phyloP scores from a whole-genome alignment of 371 early-diverging fungal genomes.

The Mortierella sp. region DNA sequence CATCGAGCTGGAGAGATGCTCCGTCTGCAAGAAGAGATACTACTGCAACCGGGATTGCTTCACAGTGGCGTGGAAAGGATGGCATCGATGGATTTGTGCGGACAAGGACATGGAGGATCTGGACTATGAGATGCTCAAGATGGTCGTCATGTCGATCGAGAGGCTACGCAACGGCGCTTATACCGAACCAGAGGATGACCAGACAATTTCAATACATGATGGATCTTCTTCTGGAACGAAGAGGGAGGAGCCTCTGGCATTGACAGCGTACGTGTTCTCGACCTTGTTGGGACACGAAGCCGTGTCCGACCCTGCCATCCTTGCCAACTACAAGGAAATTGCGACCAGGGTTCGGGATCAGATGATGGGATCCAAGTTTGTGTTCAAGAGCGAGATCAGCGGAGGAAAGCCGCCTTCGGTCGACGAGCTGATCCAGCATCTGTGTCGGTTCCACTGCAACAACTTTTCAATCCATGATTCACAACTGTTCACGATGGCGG shows the following conservation, averaged over 20 bases:
- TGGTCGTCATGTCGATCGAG: slow-evolving; percentile 48
- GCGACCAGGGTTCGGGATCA: slow-evolving; percentile 33
- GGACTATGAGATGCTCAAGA: slow-evolving; percentile 53
- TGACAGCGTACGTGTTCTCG: slow-evolving; percentile 48
- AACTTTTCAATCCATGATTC: slow-evolving; percentile 77
- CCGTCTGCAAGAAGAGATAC: slow-evolving; percentile 51
- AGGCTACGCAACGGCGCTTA: slow-evolving; percentile 37
- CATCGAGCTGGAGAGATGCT: slow-evolving; percentile 39
- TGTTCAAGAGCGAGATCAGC: slow-evolving; percentile 37
- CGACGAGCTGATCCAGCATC: slow-evolving; percentile 58
- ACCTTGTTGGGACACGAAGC: slow-evolving; percentile 47
- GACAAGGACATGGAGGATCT: slow-evolving; percentile 45
- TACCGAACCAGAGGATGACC: slow-evolving; percentile 19
- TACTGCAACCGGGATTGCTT: slow-evolving; percentile 43
- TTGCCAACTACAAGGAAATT: slow-evolving; percentile 35
- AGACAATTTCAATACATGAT: no score
- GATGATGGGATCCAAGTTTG: slow-evolving; percentile 28
- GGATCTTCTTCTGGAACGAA: background rate
- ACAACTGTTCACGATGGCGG: slow-evolving; percentile 76
- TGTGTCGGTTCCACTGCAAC: slow-evolving; percentile 80
- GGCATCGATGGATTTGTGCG: slow-evolving; percentile 48
- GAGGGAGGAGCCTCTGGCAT: slow-evolving; percentile 12
- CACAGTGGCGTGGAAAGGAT: slow-evolving; percentile 46
- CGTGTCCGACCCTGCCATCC: slow-evolving; percentile 20
- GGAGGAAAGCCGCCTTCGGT: slow-evolving; percentile 33